phyloP scores from a whole-genome alignment of 208 protist genomes.

The Acanthamoeba triangularis region DNA sequence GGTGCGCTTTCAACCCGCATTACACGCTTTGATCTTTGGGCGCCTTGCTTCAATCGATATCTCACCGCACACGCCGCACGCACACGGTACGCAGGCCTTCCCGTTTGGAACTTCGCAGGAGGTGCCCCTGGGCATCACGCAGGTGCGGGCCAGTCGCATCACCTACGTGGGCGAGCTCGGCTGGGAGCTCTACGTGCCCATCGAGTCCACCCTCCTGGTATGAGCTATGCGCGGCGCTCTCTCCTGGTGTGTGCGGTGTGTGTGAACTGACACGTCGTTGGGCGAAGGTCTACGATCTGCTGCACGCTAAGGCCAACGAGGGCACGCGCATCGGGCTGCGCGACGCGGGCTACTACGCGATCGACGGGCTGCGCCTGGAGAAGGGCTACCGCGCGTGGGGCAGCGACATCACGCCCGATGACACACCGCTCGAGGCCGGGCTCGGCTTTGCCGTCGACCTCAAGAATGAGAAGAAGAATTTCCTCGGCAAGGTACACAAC shows the following conservation, averaged over 20 bases:
- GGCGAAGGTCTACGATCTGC: neutral
- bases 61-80: too few relatives aligned
- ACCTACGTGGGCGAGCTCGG: constrained; percentile 43
- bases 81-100: neutral
- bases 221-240: neutral
- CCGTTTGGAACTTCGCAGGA: neutral
- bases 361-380: constrained; percentile 23
- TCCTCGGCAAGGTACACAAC: neutral
- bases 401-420: neutral
- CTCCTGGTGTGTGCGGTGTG: too few relatives aligned
- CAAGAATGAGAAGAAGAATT: neutral
- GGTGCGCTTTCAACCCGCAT: neutral
- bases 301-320: neutral
- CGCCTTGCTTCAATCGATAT: too few relatives aligned
- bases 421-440: constrained; percentile 14
- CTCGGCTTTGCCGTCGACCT: neutral
- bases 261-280: neutral
- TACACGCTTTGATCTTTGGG: too few relatives aligned
- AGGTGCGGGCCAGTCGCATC: neutral
- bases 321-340: constrained; percentile 15
- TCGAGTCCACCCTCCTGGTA: neutral
- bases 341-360: constrained; percentile 20
- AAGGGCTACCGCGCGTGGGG: constrained; percentile 27
- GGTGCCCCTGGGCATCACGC: constrained; percentile 3
- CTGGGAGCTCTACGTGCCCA: constrained; percentile 43